phyloP scores from a whole-genome alignment of 2,329 filamentous ascomycete genomes.

The Xylaria sp. region DNA sequence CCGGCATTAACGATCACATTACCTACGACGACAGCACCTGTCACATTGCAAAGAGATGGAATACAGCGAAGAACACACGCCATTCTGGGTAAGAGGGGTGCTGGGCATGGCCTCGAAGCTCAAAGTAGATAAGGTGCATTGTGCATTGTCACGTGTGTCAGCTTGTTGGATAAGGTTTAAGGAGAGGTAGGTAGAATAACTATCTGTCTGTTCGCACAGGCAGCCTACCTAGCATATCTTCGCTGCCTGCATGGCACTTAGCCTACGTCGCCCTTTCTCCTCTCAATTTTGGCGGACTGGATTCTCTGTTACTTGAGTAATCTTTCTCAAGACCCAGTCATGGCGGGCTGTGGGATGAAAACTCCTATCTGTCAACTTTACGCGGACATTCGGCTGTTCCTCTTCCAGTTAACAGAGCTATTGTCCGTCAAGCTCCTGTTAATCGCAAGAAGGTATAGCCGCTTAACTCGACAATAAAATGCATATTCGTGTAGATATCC shows the following conservation, averaged over 20 bases:
- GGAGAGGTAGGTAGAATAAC: neutral
- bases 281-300: neutral
- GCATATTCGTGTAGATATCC: constrained; percentile 4
- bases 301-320: neutral
- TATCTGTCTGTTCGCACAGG: neutral
- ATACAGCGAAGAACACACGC: constrained; percentile 8
- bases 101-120: constrained; percentile 7
- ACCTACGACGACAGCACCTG: constrained; percentile 1
- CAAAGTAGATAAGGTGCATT: constrained; percentile 15
- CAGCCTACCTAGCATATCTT: neutral
- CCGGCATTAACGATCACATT: neutral
- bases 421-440: neutral
- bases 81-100: constrained; percentile 18
- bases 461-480: neutral
- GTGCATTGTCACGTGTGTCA: constrained; percentile 31
- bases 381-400: neutral
- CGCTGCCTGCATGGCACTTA: too few relatives aligned
- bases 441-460: neutral
- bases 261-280: neutral
- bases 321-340: neutral
- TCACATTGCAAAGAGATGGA: constrained; percentile 10
- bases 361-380: too few relatives aligned
- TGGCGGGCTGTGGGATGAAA: neutral
- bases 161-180: constrained; percentile 21
- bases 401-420: neutral